These are phyloP conservation scores for Sonneratia caseolaris DNA, from an alignment of 345 rosid genomes.

Conservation along the genomic window DNA sequence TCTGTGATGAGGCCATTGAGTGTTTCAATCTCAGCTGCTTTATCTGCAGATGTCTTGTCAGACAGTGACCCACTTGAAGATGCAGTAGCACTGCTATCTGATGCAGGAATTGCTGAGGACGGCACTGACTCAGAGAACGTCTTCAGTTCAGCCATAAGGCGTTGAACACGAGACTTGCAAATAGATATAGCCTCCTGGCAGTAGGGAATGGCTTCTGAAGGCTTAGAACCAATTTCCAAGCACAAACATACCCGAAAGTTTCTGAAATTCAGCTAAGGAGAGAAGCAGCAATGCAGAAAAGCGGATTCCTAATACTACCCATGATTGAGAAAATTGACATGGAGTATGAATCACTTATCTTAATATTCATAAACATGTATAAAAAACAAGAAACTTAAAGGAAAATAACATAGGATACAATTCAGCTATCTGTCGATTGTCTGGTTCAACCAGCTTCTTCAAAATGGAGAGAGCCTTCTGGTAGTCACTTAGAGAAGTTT, in stretches of 20 bases:
- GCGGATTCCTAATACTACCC: background rate
- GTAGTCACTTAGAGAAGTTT: slow-evolving; percentile 83
- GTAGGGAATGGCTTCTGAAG: slow-evolving; percentile 68
- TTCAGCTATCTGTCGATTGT: slow-evolving; percentile 75
- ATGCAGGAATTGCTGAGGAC: slow-evolving; percentile 39
- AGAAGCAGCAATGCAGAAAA: slow-evolving; percentile 11
- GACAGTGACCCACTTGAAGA: slow-evolving; percentile 41
- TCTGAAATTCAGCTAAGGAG: slow-evolving; percentile 47
- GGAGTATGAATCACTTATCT: background rate
- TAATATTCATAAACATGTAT: background rate
- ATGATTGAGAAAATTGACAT: background rate
- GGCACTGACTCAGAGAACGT: slow-evolving; percentile 34
- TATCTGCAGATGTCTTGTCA: slow-evolving; percentile 38
- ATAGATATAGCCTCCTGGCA: slow-evolving; percentile 71
- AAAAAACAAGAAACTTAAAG: background rate
- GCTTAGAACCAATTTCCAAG: slow-evolving; percentile 69
- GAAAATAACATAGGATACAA: slow-evolving; percentile 56
- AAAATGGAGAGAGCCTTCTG: slow-evolving; percentile 60
- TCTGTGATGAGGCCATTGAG: slow-evolving; percentile 61
- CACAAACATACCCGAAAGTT: slow-evolving; percentile 82
- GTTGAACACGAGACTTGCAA: slow-evolving; percentile 59
- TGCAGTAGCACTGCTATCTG: slow-evolving; percentile 43
- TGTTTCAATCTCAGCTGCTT: slow-evolving; percentile 64
- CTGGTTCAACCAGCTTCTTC: slow-evolving; percentile 76
- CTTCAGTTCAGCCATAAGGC: slow-evolving; percentile 50